These are phyloP conservation scores for Lecanosticta acicola DNA, from an alignment of 2,329 filamentous ascomycete species.

Conservation along the genomic window DNA sequence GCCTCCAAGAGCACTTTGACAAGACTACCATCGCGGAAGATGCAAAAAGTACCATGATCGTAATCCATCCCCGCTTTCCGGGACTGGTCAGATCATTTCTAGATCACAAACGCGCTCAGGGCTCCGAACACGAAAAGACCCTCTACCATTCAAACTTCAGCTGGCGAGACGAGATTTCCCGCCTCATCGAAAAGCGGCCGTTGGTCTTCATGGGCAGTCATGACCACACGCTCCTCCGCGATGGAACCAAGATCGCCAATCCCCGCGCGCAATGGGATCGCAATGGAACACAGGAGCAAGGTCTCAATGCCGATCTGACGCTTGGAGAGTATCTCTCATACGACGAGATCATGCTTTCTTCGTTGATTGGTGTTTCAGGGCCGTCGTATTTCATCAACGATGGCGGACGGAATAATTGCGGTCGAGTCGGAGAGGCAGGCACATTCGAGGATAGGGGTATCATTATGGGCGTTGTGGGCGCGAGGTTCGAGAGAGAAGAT, in stretches of 20 bases:
- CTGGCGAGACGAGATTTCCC: conserved; percentile 19
- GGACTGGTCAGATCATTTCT: conserved; percentile 25
- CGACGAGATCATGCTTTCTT: conserved; percentile 33
- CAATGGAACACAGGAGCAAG: conserved; percentile 21
- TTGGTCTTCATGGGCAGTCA: conserved; percentile 25
- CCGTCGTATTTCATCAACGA: conserved; percentile 30
- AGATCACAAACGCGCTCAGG: conserved; percentile 26
- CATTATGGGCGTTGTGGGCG: conserved; percentile 30
- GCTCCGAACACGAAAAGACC: conserved; percentile 24
- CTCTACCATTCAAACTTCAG: conserved; percentile 26
- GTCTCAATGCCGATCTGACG: conserved; percentile 14
- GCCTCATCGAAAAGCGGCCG: conserved; percentile 29
- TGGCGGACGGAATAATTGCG: conserved; percentile 24
- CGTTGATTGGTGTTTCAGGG: conserved; percentile 29
- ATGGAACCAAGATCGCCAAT: conserved; percentile 13
- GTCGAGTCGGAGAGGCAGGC: conserved; percentile 3
- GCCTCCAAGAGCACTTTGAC: conserved; percentile 16
- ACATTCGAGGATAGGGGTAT: conserved; percentile 26
- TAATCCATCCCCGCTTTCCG: conserved; percentile 28
- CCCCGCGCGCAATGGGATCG: conserved; percentile 25
- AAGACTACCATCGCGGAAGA: conserved; percentile 15
- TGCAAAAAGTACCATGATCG: conserved; percentile 24
- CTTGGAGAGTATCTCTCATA: conserved; percentile 31
- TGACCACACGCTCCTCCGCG: conserved; percentile 29
- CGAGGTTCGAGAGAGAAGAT: conserved; percentile 29